phyloP scores from a whole-genome alignment of 176 grass and related monocot genomes.

The Saccharum officinarum region DNA sequence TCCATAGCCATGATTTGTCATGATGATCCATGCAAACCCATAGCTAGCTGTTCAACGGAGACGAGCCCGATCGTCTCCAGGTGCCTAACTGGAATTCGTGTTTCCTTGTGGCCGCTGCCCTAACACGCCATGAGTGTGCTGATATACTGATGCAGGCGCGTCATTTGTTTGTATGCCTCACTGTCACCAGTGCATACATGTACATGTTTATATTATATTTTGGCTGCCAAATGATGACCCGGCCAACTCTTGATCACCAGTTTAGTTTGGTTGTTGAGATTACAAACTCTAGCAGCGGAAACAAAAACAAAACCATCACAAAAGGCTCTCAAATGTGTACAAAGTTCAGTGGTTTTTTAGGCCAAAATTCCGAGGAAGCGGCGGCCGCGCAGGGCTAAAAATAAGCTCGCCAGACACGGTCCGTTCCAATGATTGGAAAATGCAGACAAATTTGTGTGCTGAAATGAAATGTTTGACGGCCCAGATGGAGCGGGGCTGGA shows the following conservation, averaged over 20 bases:
- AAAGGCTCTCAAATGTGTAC: neutral
- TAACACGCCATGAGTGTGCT: neutral
- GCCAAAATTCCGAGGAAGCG: constrained; percentile 26
- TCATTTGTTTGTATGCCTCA: neutral
- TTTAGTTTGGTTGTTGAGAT: neutral
- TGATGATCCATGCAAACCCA: constrained; percentile 22
- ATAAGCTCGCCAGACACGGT: neutral
- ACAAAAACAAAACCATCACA: neutral
- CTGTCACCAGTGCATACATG: neutral
- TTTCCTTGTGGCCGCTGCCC: constrained; percentile 16
- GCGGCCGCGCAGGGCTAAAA: constrained; percentile 15
- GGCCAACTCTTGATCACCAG: constrained; percentile 14
- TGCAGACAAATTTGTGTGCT: constrained; percentile 15
- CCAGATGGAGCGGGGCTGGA: neutral
- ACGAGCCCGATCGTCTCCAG: neutral
- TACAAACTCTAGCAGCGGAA: constrained; percentile 17
- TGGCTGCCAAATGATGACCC: constrained; percentile 20
- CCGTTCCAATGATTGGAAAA: constrained; percentile 37
- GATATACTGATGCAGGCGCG: constrained; percentile 27
- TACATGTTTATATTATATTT: neutral
- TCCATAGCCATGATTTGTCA: constrained; percentile 4
- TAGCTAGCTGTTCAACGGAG: constrained; percentile 8
- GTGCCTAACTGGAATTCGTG: constrained; percentile 28
- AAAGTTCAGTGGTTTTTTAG: neutral
- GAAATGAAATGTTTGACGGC: neutral